A percentile compares a stretch with the other conserved stretches of the same genome.
Conservation (phyloP, 2,329 filamentous ascomycete species). For the Pestalotiopsis sp. region DNA sequence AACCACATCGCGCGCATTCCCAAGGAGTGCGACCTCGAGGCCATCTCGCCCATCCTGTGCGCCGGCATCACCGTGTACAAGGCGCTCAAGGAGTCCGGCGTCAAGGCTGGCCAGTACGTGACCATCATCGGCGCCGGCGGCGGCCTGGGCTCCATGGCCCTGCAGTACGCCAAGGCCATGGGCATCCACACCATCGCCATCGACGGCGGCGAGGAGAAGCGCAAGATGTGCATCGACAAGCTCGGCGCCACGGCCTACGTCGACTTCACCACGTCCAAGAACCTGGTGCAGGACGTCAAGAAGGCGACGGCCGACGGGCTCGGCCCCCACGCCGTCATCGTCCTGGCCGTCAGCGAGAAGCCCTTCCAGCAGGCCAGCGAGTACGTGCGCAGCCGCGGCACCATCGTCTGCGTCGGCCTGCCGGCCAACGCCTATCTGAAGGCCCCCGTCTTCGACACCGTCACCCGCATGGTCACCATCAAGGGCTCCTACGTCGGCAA, state of each 20-base stretch:
- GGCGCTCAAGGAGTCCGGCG: constrained; percentile 83
- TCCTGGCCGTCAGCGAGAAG: constrained; percentile 85
- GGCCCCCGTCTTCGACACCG: constrained; percentile 87
- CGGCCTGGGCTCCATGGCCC: constrained; percentile 73
- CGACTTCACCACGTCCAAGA: constrained; percentile 76
- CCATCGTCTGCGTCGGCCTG: constrained; percentile 86
- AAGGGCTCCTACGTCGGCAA: constrained; percentile 94
- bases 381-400: constrained; percentile 82
- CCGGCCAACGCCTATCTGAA: constrained; percentile 78
- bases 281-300: constrained; percentile 84
- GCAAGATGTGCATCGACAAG: constrained; percentile 63
- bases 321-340: constrained; percentile 83
- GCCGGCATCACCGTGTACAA: constrained; percentile 90
- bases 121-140: constrained; percentile 87
- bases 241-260: constrained; percentile 76
- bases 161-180: constrained; percentile 92
- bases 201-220: constrained; percentile 82
- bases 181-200: constrained; percentile 80
- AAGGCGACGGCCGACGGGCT: constrained; percentile 76
- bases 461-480: constrained; percentile 88
- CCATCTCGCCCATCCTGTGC: constrained; percentile 78
- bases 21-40: constrained; percentile 74
- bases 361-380: constrained; percentile 93
- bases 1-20: constrained; percentile 82
- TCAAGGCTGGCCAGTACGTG: constrained; percentile 72